These are phyloP conservation scores for Peronospora destructor DNA, from an alignment of 352 stramenopile species.

Conservation along the genomic window DNA sequence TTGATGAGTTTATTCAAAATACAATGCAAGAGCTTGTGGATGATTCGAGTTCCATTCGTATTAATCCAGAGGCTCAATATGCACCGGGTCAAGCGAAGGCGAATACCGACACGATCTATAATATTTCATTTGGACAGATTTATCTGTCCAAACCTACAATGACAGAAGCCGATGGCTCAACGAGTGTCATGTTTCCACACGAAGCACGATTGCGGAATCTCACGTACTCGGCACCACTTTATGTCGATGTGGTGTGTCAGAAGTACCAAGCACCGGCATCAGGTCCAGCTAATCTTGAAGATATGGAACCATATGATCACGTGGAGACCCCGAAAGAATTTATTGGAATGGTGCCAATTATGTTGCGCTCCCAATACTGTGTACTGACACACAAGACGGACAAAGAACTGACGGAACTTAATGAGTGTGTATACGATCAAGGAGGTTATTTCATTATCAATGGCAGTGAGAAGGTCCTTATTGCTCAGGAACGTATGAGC, in stretches of 20 bases:
- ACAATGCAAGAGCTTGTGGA: conserved; percentile 99
- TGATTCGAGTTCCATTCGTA: conserved; percentile 94
- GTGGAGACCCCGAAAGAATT: conserved; percentile 91
- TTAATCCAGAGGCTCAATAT: conserved; percentile 96
- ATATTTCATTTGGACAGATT: conserved; percentile 97
- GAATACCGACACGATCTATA: conserved; percentile 89
- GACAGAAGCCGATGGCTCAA: conserved; percentile 94
- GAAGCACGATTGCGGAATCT: conserved; percentile 97
- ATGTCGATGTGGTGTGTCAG: conserved; percentile 97
- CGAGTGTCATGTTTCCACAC: conserved; percentile 98
- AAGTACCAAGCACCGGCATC: conserved; percentile 68
- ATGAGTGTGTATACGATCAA: conserved; percentile 99
- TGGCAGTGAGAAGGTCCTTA: conserved; percentile 96
- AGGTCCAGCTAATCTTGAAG: conserved; percentile 68
- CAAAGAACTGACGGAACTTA: conserved; percentile 90
- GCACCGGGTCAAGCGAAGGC: conserved; percentile 89
- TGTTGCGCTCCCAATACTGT: conserved; percentile 95
- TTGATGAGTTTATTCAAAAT: conserved; percentile 99
- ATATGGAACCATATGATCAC: conserved; percentile 84
- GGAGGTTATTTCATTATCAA: conserved; percentile 99
- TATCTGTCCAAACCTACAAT: conserved; percentile 97
- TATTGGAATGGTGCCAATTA: conserved; percentile 98
- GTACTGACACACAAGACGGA: conserved; percentile 90
- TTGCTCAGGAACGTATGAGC: conserved; percentile 98
- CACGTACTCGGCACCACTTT: conserved; percentile 98